Base-by-base conservation (phyloP, 768 basidiomycete species). In the Tricholoma hemisulphureum region DNA sequence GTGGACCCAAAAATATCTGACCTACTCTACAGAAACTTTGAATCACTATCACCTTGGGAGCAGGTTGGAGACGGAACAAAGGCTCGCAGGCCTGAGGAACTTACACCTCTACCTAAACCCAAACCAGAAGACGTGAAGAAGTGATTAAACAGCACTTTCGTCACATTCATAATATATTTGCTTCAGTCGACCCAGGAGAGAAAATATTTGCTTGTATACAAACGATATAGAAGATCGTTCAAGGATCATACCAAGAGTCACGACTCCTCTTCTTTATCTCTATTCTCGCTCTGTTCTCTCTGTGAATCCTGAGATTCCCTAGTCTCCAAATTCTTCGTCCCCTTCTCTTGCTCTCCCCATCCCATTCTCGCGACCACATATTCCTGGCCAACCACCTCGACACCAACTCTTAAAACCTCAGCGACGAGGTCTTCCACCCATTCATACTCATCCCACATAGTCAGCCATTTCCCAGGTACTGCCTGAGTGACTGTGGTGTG, bases 361-460 rank as follows among this genome's bases (percentile, higher is more conserved):
- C 92, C 87, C 93, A 95, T 95, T 57, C 93, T 77, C 31, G 84
- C 80, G 39, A 88, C 90, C 13, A 95, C 78, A 66, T 95, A 95
- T 66, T 96, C 93, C 73, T 98, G 95, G 2, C 94, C 94, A 58
- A 98, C 76, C 16, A 95, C 84, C 74, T 98, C 95, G 26, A 96
- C 85, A 7, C 89, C 91, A 13, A 93, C 77, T 56, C 92, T 77
- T 57, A 99, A 73, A 0, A 85, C 83, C 65, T 98, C 96, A 4
- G 95, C 95, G 59, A 98, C 83, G 35, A 90, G 71, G 67, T 99
- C 95, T 72, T 99, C 97, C 11, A 98, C 95, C 97, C 97, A 96
- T 43, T 91, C 88, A 69, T 93, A 90, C 61, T 87, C 81, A 66
- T 97, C 95, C 87, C 94, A 96, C 43, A 94, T 76, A 4, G 86